Conservation (phyloP, 768 basidiomycete species). For the Tricholoma sp. region DNA sequence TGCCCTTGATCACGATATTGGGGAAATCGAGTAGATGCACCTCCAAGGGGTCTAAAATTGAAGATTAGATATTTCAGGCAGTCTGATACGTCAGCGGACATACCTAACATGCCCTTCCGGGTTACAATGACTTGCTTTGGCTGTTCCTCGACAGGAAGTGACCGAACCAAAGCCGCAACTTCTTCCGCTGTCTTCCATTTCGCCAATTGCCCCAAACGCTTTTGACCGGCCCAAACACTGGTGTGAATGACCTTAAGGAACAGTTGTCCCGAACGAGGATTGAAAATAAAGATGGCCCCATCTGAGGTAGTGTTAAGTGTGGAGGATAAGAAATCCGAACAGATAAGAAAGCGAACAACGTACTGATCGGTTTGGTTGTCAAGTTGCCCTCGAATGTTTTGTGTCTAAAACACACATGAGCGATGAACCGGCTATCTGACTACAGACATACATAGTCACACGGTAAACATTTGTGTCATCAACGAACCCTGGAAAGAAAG, state of each 20-base stretch:
- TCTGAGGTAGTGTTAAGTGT: conserved; percentile 36
- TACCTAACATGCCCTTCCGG: conserved; percentile 98
- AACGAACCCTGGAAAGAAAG: conserved; percentile 69
- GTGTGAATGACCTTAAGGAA: conserved; percentile 99
- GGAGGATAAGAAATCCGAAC: not conserved
- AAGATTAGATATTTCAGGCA: not conserved
- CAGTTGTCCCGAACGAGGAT: conserved; percentile 95
- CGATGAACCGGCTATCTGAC: not conserved
- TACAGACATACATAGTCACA: conserved; percentile 68
- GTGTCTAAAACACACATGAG: conserved; percentile 47
- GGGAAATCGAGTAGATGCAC: conserved; percentile 99
- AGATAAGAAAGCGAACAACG: conserved; percentile 17
- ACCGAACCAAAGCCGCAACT: conserved; percentile 96
- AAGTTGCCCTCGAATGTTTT: conserved; percentile 99
- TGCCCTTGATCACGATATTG: conserved; percentile 99
- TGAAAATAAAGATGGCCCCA: conserved; percentile 98
- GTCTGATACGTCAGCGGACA: conserved; percentile 16
- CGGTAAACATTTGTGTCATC: conserved; percentile 99
- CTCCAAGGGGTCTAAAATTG: conserved; percentile 74
- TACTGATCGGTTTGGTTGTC: conserved; percentile 98
- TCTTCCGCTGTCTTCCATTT: conserved; percentile 99
- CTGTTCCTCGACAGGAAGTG: conserved; percentile 98
- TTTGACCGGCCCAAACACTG: conserved; percentile 99
- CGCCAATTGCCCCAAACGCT: conserved; percentile 97
- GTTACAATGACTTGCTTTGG: conserved; percentile 99